phyloP scores from a whole-genome alignment of 148 eudicot species.

The Vaccinium macrocarpon region DNA sequence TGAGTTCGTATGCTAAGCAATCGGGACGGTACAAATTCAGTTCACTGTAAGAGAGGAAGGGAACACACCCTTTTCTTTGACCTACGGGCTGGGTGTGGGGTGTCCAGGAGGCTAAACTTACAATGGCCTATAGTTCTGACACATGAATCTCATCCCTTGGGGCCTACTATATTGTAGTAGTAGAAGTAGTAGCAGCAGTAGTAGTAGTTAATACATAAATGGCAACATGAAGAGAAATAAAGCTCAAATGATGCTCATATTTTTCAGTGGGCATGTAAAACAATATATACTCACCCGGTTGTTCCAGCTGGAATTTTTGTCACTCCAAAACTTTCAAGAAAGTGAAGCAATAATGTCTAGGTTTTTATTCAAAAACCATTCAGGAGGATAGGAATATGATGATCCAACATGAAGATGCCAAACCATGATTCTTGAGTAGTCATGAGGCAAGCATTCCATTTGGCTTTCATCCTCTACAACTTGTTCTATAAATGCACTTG shows the following conservation, averaged over 20 bases:
- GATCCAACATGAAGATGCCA: constrained; percentile 62
- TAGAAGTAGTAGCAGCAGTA: not conserved
- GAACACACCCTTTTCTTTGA: not conserved
- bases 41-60: not conserved
- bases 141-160: not conserved
- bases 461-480: constrained; percentile 83
- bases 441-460: constrained; percentile 65
- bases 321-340: constrained; percentile 19
- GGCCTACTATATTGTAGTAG: not conserved
- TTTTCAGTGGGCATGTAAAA: not conserved
- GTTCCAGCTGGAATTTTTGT: constrained; percentile 7
- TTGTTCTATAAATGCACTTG: constrained; percentile 68
- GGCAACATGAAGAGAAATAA: not conserved
- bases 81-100: not conserved
- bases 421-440: constrained; percentile 52
- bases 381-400: constrained; percentile 41
- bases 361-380: constrained; percentile 44
- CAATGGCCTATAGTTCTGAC: not conserved
- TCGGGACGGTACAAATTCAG: not conserved
- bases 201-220: not conserved
- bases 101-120: not conserved
- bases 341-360: constrained; percentile 31
- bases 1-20: not conserved
- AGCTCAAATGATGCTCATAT: not conserved
- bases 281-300: constrained; percentile 3